Evolutionary conservation across 1,284 basidiomycete genomes (phyloP).

Genomic region (Marasmius oreades): DNA sequence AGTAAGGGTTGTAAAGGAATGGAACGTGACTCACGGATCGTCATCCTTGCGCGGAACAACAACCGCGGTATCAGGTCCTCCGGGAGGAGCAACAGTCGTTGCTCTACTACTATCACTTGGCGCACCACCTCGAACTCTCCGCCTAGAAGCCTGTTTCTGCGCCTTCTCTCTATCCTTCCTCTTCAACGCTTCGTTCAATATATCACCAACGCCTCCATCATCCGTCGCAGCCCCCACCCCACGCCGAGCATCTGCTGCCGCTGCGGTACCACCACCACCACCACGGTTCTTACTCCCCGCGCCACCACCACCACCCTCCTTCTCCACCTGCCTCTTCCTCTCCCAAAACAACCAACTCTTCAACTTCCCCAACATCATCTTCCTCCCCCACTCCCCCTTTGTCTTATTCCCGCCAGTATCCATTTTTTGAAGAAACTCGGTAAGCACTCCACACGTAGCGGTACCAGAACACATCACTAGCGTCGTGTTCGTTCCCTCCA

Average conservation of each 20-base stretch:
- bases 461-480: conserved; percentile 89
- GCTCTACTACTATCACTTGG: conserved; percentile 29
- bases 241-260: too few relatives aligned
- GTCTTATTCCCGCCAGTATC: conserved; percentile 44
- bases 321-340: conserved; percentile 43
- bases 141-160: conserved; percentile 49
- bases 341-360: conserved; percentile 78
- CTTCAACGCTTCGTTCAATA: conserved; percentile 66
- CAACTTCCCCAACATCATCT: conserved; percentile 79
- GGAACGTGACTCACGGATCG: conserved; percentile 10
- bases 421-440: conserved; percentile 75
- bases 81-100: conserved; percentile 16
- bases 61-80: conserved; percentile 3
- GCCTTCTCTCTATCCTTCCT: conserved; percentile 67
- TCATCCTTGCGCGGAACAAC: too few relatives aligned
- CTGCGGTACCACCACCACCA: conserved; percentile 1
- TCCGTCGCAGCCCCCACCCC: not conserved
- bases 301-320: conserved; percentile 19
- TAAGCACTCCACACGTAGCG: conserved; percentile 70
- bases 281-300: not conserved
- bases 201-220: not conserved
- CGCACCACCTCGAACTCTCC: conserved; percentile 65
- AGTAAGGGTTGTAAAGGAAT: not conserved
- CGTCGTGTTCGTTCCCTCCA: conserved; percentile 71
- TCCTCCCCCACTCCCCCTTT: conserved; percentile 57